Evolutionary conservation across 371 early-diverging fungal species (phyloP).

Genomic region (Mortierella sp.): DNA sequence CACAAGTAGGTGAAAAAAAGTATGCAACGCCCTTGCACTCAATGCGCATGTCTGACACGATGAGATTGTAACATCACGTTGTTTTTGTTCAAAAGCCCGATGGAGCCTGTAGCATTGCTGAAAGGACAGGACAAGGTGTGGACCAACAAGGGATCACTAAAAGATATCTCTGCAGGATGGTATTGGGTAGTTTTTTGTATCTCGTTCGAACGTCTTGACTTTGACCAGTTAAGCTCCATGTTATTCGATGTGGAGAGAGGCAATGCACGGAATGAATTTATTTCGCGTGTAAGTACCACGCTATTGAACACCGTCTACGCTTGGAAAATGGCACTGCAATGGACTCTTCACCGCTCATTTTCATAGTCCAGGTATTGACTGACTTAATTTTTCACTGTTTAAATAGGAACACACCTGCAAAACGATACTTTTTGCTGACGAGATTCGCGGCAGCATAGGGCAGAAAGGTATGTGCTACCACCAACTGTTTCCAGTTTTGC

Average conservation of each 20-base stretch:
- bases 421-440: not conserved
- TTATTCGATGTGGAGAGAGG: not conserved
- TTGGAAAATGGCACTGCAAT: not conserved
- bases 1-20: not conserved
- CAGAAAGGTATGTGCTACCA: no score
- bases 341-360: not conserved
- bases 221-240: not conserved
- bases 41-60: not conserved
- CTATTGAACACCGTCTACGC: not conserved
- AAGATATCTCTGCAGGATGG: not conserved
- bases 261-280: not conserved
- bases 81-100: not conserved
- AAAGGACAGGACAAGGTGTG: not conserved
- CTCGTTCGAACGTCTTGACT: constrained; percentile 8
- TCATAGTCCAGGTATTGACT: not conserved
- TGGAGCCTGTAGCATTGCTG: not conserved
- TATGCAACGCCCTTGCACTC: not conserved
- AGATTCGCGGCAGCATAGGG: not conserved
- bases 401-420: not conserved
- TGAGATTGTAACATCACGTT: not conserved
- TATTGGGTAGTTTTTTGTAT: constrained; percentile 21
- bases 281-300: not conserved
- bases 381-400: not conserved
- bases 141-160: not conserved
- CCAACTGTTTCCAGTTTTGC: no score